Conservation (phyloP, 2,329 filamentous ascomycete species). For the Trichophyton rubrum region DNA sequence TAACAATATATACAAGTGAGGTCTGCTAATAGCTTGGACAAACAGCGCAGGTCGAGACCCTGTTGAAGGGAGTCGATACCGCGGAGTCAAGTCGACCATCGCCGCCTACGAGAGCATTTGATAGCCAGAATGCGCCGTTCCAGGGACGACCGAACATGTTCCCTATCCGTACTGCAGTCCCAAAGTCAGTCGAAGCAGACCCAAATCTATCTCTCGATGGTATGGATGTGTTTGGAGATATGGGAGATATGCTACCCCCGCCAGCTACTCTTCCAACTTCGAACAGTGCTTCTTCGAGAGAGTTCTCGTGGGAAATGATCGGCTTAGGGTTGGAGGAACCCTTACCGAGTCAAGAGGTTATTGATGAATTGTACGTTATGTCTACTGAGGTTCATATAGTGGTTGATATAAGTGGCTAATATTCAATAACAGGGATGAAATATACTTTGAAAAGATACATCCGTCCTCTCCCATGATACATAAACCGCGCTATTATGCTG, state of each 20-base stretch:
- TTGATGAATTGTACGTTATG: slow-evolving; percentile 63
- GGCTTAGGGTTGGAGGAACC: slow-evolving; percentile 70
- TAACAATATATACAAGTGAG: not conserved
- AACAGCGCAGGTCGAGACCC: slow-evolving; percentile 79
- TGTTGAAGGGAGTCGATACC: slow-evolving; percentile 68
- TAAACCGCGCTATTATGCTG: slow-evolving; percentile 70
- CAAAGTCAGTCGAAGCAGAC: not conserved
- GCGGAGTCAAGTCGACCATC: slow-evolving; percentile 11
- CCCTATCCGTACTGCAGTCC: not conserved
- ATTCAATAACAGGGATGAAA: slow-evolving; percentile 48
- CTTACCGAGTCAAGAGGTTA: slow-evolving; percentile 62
- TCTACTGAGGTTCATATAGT: not conserved
- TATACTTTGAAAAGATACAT: slow-evolving; percentile 86
- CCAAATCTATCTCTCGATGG: not conserved
- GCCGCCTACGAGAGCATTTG: not conserved
- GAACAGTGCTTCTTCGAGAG: slow-evolving; percentile 18
- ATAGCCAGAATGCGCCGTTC: not conserved
- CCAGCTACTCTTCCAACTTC: slow-evolving; percentile 15
- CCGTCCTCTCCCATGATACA: slow-evolving; percentile 81
- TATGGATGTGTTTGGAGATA: slow-evolving; percentile 4
- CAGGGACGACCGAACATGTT: not conserved
- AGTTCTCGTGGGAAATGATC: slow-evolving; percentile 76
- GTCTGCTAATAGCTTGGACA: not conserved
- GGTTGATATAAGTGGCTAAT: slow-evolving; percentile 9
- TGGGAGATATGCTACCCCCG: slow-evolving; percentile 3